These are phyloP conservation scores for Phytophthora cactorum DNA, from an alignment of 352 stramenopile species.

Conservation along the genomic window DNA sequence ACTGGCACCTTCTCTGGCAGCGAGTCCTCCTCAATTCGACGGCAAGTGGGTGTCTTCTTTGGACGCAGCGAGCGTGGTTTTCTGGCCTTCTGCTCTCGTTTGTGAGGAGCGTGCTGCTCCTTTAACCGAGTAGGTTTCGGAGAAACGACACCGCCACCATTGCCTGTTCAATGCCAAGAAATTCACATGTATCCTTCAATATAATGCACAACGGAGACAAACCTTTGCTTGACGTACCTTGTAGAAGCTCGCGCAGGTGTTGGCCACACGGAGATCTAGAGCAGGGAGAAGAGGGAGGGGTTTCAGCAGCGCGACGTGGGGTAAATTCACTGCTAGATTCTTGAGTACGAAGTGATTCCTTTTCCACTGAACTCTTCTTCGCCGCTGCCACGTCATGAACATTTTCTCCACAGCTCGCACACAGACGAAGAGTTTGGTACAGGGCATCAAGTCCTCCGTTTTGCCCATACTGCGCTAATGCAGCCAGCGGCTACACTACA, in stretches of 20 bases:
- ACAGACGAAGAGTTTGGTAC: not conserved
- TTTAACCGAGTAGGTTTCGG: constrained; percentile 6
- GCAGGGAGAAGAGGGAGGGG: not conserved
- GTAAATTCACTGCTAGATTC: not conserved
- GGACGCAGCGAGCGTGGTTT: not conserved
- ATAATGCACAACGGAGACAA: not conserved
- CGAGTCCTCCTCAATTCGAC: not conserved
- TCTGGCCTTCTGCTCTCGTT: not conserved
- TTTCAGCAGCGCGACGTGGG: not conserved
- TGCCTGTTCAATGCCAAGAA: constrained; percentile 5
- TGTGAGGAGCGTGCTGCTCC: not conserved
- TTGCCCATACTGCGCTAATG: constrained; percentile 15
- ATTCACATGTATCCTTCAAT: not conserved
- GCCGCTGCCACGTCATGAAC: not conserved
- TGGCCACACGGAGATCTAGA: not conserved
- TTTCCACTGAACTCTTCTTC: not conserved
- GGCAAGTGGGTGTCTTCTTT: not conserved
- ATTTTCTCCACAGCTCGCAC: not conserved
- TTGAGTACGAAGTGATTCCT: not conserved
- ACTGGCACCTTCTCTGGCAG: not conserved
- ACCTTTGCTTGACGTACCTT: constrained; percentile 2
- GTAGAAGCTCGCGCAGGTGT: constrained; percentile 17
- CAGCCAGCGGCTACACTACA: constrained; percentile 15
- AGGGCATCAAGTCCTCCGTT: constrained; percentile 21
- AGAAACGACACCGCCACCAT: constrained; percentile 1